Evolutionary conservation across 2,329 filamentous ascomycete genomes (phyloP), one percentile per base, ranked within the genome.

Genomic region (Gliomastix tumulicola): DNA sequence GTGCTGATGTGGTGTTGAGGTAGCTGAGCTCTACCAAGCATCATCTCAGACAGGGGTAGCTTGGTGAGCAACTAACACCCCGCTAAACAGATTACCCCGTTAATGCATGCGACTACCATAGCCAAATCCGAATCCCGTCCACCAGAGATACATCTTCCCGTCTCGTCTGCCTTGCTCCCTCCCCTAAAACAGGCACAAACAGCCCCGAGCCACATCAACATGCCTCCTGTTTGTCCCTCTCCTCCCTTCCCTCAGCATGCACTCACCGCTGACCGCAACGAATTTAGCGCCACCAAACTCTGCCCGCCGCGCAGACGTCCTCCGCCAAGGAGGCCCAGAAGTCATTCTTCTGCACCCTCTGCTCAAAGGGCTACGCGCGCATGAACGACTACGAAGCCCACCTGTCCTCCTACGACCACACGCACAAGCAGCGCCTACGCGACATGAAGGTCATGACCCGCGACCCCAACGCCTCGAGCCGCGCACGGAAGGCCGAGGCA

Each of bases 341-440:
- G 52, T 79, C 84, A 22, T 92, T 94, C 64, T 88, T 85, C 65
- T 94, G 82, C 67, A 76, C 81, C 28, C 76, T 97, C 37, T 97
- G 92, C 68, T 80, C 84, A 45, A 97, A 97, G 65, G 90, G 89
- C 50, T 98, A 97, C 63, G 80, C 82, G 3, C 88, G 92, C 38
- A 90, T 94, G 73, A 90, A 94, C 55, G 90, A 97, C 58, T 96
- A 94, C 59, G 90, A 97, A 61, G 84, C 89, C 7, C 92, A 98
- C 59, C 85, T 96, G 39, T 81, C 81, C 44, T 92, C 85, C 51
- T 97, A 97, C 61, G 92, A 97, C 56, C 92, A 98, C 63, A 85
- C 86, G 49, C 92, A 98, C 62, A 89, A 88, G 58, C 88, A 94
- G 65, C 83, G 86, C 34, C 75, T 89, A 40, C 86, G 87, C 60